phyloP scores from a whole-genome alignment of 495 filamentous ascomycete genomes.

The Rhizodiscina lignyota region DNA sequence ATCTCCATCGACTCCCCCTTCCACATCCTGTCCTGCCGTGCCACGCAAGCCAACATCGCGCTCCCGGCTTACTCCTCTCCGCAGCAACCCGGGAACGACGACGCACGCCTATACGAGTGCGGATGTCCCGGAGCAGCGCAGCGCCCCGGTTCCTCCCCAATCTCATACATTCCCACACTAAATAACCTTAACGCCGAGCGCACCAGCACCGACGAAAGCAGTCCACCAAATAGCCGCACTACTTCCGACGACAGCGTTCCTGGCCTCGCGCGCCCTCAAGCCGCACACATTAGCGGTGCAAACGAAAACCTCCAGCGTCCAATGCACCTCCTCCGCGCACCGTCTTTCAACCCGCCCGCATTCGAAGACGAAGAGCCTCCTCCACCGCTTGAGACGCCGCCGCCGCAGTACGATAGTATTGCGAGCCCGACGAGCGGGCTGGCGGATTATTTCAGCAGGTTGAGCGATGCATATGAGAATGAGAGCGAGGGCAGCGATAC shows the following conservation, averaged over 20 bases:
- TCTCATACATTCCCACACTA: constrained; percentile 24
- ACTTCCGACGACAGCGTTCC: constrained; percentile 1
- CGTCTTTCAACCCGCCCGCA: constrained; percentile 78
- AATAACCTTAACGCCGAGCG: constrained; percentile 16
- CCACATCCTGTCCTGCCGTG: constrained; percentile 85
- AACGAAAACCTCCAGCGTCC: constrained; percentile 25
- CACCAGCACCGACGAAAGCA: too few relatives aligned
- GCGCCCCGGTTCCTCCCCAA: constrained; percentile 25
- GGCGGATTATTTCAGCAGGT: constrained; percentile 76
- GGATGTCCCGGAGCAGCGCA: constrained; percentile 57
- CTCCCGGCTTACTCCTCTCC: constrained; percentile 75
- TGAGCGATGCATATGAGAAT: constrained; percentile 44
- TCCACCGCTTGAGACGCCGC: constrained; percentile 67
- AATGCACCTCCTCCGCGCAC: constrained; percentile 77
- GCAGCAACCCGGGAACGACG: constrained; percentile 33
- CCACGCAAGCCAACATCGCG: constrained; percentile 77
- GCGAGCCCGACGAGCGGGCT: constrained; percentile 59
- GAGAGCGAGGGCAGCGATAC: constrained; percentile 24
- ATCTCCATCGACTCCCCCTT: constrained; percentile 98
- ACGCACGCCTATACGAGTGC: constrained; percentile 40
- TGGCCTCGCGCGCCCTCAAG: constrained; percentile 19
- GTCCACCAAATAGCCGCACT: too few relatives aligned
- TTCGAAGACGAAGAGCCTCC: constrained; percentile 85
- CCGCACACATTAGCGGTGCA: constrained; percentile 18
- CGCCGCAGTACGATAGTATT: constrained; percentile 73